phyloP scores from a whole-genome alignment of 2,329 filamentous ascomycete genomes.

The Aspergillus awamori region DNA sequence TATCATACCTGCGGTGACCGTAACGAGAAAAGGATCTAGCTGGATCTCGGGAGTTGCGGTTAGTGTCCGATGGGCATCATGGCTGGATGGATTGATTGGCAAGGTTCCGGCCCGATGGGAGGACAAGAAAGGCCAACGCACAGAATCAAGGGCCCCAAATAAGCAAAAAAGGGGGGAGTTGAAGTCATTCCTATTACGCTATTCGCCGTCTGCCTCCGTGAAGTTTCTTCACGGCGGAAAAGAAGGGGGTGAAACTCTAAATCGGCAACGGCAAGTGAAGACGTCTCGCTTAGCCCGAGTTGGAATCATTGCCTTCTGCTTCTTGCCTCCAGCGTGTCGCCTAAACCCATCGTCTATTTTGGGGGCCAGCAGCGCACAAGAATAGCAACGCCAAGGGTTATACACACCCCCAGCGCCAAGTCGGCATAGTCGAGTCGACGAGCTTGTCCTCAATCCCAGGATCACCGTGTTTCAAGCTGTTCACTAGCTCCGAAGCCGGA shows the following conservation, averaged over 20 bases:
- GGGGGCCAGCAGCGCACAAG: not conserved
- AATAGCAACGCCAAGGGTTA: not conserved
- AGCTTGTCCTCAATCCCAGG: not conserved
- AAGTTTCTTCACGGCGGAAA: not conserved
- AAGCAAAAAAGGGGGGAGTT: not conserved
- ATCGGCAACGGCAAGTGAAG: not conserved
- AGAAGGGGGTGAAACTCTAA: not conserved
- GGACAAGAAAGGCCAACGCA: constrained; percentile 8
- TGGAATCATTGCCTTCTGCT: not conserved
- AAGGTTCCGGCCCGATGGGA: constrained; percentile 17
- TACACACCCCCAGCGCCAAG: not conserved
- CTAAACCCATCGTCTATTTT: not conserved
- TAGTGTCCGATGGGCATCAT: constrained; percentile 13
- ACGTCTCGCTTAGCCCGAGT: not conserved
- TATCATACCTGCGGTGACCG: not conserved
- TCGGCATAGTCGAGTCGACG: not conserved
- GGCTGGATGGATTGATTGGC: constrained; percentile 15
- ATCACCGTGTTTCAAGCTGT: not conserved
- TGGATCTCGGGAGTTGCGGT: constrained; percentile 6
- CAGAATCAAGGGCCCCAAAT: not conserved
- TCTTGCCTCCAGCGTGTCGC: not conserved
- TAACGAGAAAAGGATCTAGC: not conserved
- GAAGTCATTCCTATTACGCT: not conserved
- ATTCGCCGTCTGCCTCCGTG: not conserved
- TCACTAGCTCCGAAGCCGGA: not conserved